A percentile compares a stretch with the other conserved stretches of the same genome.
phyloP scores from a whole-genome alignment of 768 basidiomycete species.

The Lactifluus echinatus region DNA sequence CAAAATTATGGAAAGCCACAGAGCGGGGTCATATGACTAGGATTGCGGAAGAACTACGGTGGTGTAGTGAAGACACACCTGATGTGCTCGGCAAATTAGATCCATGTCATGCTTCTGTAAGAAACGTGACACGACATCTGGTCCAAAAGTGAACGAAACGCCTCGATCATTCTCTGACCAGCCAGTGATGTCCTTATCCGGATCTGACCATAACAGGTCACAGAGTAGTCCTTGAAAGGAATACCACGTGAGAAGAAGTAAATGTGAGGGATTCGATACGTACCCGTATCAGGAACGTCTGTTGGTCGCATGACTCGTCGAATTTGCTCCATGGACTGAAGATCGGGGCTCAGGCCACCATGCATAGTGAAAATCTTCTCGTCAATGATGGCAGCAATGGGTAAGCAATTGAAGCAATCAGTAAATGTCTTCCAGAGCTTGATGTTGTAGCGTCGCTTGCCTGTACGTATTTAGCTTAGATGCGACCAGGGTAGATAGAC shows the following conservation, averaged over 20 bases:
- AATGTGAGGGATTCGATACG: conserved; percentile 21
- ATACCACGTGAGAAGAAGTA: conserved; percentile 5
- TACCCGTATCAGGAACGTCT: conserved; percentile 97
- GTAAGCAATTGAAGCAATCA: conserved; percentile 99
- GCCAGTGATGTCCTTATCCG: conserved; percentile 98
- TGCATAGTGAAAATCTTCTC: conserved; percentile 99
- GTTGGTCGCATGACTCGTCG: conserved; percentile 97
- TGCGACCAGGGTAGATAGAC: not conserved
- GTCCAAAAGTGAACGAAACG: conserved; percentile 97
- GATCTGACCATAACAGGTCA: conserved; percentile 97
- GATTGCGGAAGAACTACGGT: conserved; percentile 6
- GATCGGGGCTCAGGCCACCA: conserved; percentile 91
- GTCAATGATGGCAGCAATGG: conserved; percentile 98
- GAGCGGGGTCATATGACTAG: not conserved
- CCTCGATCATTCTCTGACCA: conserved; percentile 99
- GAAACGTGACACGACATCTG: conserved; percentile 96
- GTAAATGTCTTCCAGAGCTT: conserved; percentile 99
- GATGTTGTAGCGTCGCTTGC: conserved; percentile 99
- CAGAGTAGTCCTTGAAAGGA: conserved; percentile 71
- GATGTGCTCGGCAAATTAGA: conserved; percentile 95
- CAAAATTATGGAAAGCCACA: no score
- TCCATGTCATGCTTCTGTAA: conserved; percentile 99
- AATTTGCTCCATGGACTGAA: conserved; percentile 99
- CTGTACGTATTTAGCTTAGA: conserved; percentile 34
- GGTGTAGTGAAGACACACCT: conserved; percentile 43